Evolutionary conservation across 2,329 filamentous ascomycete species (phyloP).

Genomic region (Scedosporium boydii): DNA sequence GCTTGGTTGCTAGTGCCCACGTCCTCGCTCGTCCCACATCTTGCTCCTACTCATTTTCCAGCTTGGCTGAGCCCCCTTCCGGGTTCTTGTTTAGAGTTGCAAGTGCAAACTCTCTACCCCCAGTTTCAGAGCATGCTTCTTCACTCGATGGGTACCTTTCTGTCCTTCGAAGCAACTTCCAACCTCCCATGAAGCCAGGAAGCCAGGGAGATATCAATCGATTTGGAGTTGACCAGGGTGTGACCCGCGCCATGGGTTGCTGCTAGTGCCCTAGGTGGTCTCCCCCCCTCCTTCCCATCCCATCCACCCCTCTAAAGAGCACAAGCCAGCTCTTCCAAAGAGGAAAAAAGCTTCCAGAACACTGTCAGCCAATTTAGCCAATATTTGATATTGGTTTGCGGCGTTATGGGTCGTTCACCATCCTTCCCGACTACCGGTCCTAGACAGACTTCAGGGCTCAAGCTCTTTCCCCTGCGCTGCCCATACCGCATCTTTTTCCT

Average conservation of each 20-base stretch:
- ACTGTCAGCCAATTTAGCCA: constrained; percentile 5
- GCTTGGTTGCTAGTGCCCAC: not conserved
- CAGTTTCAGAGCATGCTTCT: not conserved
- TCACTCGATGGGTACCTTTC: not conserved
- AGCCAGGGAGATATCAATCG: not conserved
- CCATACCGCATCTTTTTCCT: not conserved
- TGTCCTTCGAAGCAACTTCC: not conserved
- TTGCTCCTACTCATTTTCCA: not conserved
- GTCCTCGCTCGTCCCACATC: not conserved
- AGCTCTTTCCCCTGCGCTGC: not conserved
- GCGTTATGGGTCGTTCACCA: not conserved
- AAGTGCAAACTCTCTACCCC: not conserved
- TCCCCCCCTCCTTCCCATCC: not conserved
- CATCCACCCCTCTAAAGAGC: not conserved
- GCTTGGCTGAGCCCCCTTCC: not conserved
- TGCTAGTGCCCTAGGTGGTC: not conserved
- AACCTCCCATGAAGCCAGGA: too few species aligned
- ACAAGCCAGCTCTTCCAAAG: not conserved
- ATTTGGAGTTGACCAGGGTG: not conserved
- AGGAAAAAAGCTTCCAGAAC: constrained; percentile 6
- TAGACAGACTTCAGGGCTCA: not conserved
- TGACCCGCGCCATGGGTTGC: not conserved
- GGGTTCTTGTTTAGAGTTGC: not conserved
- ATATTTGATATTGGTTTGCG: not conserved
- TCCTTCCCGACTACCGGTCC: not conserved